Evolutionary conservation across 805 yeast genomes (phyloP).

Genomic region (Spathaspora gorwiae): DNA sequence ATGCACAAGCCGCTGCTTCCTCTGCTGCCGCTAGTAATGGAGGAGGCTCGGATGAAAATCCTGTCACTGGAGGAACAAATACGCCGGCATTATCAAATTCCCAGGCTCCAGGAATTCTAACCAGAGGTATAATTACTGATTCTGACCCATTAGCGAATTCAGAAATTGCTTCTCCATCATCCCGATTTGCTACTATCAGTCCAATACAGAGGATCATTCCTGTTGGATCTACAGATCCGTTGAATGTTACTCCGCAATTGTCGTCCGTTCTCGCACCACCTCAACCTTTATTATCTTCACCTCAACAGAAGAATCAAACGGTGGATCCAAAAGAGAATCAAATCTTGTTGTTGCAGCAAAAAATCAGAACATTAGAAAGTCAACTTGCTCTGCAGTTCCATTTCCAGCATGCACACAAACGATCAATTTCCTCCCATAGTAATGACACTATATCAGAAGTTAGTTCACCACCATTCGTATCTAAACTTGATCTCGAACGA

Average conservation of each 20-base stretch:
- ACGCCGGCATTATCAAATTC: not conserved
- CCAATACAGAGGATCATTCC: not conserved
- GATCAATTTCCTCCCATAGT: not conserved
- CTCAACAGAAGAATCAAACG: not conserved
- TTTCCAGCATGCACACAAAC: not conserved
- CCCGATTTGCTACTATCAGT: not conserved
- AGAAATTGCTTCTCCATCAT: constrained; percentile 3
- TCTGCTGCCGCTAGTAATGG: constrained; percentile 26
- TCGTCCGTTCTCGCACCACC: not conserved
- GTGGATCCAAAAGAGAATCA: constrained; percentile 3
- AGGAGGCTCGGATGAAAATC: constrained; percentile 3
- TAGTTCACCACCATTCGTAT: constrained; percentile 19
- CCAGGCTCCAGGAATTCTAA: not conserved
- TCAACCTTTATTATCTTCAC: not conserved
- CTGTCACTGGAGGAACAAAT: not conserved
- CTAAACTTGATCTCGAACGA: constrained; percentile 35
- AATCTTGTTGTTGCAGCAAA: constrained; percentile 1
- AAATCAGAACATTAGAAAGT: constrained; percentile 4
- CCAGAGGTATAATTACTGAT: not conserved
- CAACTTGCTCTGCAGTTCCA: constrained; percentile 1
- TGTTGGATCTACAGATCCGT: not conserved
- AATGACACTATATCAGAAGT: constrained; percentile 3
- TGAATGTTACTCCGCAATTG: not conserved
- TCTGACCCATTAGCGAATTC: constrained; percentile 14
- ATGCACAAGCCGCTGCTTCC: constrained; percentile 23